Conservation (phyloP, 1,284 basidiomycete genomes). For the Ustilago curta region DNA sequence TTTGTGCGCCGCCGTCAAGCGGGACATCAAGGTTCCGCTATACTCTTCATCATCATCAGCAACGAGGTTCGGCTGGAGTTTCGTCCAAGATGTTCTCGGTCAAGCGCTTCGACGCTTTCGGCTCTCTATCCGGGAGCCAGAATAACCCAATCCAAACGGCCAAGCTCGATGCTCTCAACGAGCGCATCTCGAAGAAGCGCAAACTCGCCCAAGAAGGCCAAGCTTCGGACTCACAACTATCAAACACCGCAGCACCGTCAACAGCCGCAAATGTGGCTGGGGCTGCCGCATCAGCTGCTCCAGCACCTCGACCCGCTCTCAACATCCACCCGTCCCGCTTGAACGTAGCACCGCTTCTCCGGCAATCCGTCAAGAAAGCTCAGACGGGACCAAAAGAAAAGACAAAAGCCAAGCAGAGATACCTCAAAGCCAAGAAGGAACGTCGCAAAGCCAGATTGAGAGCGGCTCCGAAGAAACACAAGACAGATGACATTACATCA, state of each 20-base stretch:
- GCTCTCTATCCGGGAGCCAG: slow-evolving; percentile 8
- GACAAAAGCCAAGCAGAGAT: slow-evolving; percentile 66
- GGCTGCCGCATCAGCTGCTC: slow-evolving; percentile 14
- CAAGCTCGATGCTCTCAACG: slow-evolving; percentile 56
- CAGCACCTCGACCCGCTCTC: slow-evolving; percentile 23
- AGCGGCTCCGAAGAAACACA: slow-evolving; percentile 54
- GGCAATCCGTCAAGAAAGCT: slow-evolving; percentile 45
- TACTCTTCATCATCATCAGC: background rate
- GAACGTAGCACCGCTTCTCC: slow-evolving; percentile 45
- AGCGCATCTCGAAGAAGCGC: slow-evolving; percentile 48
- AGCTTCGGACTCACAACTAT: slow-evolving; percentile 2
- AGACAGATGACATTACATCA: slow-evolving; percentile 26
- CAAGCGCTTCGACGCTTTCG: slow-evolving; percentile 55
- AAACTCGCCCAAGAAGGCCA: slow-evolving; percentile 23
- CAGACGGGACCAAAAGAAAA: slow-evolving; percentile 47
- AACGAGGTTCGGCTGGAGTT: too few species aligned
- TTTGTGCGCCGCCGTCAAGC: background rate
- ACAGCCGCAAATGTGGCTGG: background rate
- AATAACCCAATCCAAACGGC: slow-evolving; percentile 21
- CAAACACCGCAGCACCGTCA: background rate
- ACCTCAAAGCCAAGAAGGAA: slow-evolving; percentile 65
- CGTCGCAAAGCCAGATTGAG: slow-evolving; percentile 56
- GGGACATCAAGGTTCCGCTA: background rate
- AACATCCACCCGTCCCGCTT: slow-evolving; percentile 61
- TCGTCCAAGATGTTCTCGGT: slow-evolving; percentile 58